phyloP scores from a whole-genome alignment of 2,329 filamentous ascomycete species.

The Waltergamsia citrina region DNA sequence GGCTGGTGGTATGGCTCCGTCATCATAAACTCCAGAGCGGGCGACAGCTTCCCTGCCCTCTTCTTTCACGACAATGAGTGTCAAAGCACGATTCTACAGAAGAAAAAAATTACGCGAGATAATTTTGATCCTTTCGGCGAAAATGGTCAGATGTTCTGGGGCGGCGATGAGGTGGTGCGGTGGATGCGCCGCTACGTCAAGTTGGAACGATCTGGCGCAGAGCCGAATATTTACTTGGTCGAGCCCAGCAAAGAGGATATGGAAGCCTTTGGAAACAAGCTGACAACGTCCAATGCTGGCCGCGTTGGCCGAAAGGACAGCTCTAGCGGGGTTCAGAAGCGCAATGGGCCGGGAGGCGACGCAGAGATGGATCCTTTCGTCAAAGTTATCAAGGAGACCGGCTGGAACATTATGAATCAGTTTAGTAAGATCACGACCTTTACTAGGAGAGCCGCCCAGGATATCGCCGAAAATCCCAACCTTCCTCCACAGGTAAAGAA shows the following conservation, averaged over 20 bases:
- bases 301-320: constrained; percentile 16
- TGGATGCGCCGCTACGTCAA: constrained; percentile 82
- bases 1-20: constrained; percentile 99
- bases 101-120: constrained; percentile 75
- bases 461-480: constrained; percentile 83
- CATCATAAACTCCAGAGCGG: constrained; percentile 82
- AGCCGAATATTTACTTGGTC: constrained; percentile 84
- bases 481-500: constrained; percentile 81
- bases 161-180: constrained; percentile 85
- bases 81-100: constrained; percentile 87
- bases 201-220: constrained; percentile 75
- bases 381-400: constrained; percentile 87
- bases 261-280: constrained; percentile 63
- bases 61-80: constrained; percentile 99
- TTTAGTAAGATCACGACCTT: constrained; percentile 97
- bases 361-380: constrained; percentile 85
- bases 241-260: constrained; percentile 82
- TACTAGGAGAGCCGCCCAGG: constrained; percentile 82
- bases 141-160: constrained; percentile 87
- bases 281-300: constrained; percentile 27
- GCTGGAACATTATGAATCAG: constrained; percentile 95
- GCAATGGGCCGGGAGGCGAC: constrained; percentile 36
- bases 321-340: constrained; percentile 13
- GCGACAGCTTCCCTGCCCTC: constrained; percentile 87
- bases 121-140: constrained; percentile 87